phyloP scores from a whole-genome alignment of 768 basidiomycete genomes.

The Hysterangium stoloniferum region DNA sequence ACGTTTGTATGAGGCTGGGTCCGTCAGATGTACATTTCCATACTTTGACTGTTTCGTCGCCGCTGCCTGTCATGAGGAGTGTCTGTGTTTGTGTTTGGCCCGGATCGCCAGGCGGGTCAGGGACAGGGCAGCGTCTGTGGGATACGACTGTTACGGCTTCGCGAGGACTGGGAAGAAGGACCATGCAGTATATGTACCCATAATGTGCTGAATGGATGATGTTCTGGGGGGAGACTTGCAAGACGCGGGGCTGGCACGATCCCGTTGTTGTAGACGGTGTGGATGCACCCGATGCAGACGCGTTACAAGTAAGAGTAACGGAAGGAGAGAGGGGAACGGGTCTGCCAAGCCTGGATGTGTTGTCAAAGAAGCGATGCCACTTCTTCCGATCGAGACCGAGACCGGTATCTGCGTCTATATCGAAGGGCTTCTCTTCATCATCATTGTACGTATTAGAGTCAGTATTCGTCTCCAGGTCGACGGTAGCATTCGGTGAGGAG shows the following conservation, averaged over 20 bases:
- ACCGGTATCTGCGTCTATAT: background rate
- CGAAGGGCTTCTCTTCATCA: background rate
- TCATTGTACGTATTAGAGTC: background rate
- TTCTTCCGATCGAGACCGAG: conserved; percentile 11
- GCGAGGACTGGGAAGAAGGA: conserved; percentile 34
- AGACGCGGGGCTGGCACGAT: conserved; percentile 16
- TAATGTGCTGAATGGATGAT: conserved; percentile 87
- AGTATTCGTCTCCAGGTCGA: background rate
- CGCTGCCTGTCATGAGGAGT: conserved; percentile 81
- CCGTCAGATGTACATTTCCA: conserved; percentile 49
- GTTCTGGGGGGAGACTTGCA: conserved; percentile 58
- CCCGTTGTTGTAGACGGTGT: background rate
- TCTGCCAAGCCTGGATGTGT: conserved; percentile 12
- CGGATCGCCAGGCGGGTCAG: conserved; percentile 20
- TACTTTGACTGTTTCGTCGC: conserved; percentile 90
- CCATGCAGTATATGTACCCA: conserved; percentile 89
- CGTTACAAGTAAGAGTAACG: background rate
- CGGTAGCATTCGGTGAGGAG: background rate
- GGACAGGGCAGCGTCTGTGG: too few species aligned
- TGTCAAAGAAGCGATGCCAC: conserved; percentile 75
- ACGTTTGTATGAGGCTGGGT: conserved; percentile 52
- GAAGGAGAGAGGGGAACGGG: conserved; percentile 4
- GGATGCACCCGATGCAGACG: background rate
- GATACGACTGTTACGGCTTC: conserved; percentile 33
- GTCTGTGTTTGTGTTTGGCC: conserved; percentile 11